Conservation (phyloP, 148 eudicot genomes). For the Dianthus caryophyllus region DNA sequence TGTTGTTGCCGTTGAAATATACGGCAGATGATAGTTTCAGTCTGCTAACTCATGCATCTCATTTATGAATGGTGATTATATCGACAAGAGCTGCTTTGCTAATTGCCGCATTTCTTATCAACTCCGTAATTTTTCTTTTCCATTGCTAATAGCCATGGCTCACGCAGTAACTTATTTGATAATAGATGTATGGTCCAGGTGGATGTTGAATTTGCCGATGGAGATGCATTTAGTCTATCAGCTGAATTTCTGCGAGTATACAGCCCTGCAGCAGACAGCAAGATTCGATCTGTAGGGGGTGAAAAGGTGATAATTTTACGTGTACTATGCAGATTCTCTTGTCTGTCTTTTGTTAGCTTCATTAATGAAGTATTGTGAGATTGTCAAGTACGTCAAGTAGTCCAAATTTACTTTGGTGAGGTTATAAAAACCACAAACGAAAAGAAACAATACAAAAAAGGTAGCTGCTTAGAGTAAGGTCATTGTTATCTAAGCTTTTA, state of each 20-base stretch:
- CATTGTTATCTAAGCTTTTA: neutral
- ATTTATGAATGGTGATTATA: neutral
- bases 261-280: conserved; percentile 95
- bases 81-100: neutral
- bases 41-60: neutral
- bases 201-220: conserved; percentile 70
- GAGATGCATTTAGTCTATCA: conserved; percentile 45
- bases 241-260: conserved; percentile 79
- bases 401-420: neutral
- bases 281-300: conserved; percentile 72
- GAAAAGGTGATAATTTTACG: conserved; percentile 61
- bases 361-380: neutral
- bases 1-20: no score
- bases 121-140: neutral
- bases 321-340: neutral
- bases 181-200: conserved; percentile 41
- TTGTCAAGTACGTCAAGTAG: neutral
- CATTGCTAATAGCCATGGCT: neutral
- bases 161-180: neutral
- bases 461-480: neutral
- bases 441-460: neutral
- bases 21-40: neutral
- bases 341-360: neutral
- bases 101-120: neutral
- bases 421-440: neutral